These are phyloP conservation scores for Thamnidium elegans DNA, from an alignment of 192 early-diverging fungal genomes.

Conservation along the genomic window DNA sequence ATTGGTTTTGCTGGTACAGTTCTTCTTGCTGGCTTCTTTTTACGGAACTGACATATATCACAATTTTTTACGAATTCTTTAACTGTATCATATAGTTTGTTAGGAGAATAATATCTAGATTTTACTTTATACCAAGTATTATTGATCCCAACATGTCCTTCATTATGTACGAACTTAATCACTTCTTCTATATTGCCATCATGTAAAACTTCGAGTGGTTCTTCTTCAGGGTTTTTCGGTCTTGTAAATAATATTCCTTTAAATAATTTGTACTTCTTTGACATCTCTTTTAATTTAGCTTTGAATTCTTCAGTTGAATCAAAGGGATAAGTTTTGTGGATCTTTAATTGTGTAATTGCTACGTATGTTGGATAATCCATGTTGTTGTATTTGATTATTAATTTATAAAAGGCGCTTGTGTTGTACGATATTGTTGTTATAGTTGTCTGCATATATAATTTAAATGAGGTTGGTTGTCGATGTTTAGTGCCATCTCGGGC, in stretches of 20 bases:
- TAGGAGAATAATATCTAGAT: not conserved
- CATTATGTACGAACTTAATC: slow-evolving; percentile 8
- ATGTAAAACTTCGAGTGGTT: slow-evolving; percentile 23
- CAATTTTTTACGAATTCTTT: not conserved
- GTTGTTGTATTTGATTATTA: too few species aligned
- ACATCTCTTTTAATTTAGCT: not conserved
- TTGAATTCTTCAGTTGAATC: not conserved
- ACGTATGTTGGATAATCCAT: not conserved
- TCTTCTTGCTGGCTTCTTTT: not conserved
- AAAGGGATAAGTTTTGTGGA: not conserved
- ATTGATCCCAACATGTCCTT: slow-evolving; percentile 9
- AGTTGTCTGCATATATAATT: too few species aligned
- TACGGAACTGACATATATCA: slow-evolving; percentile 10
- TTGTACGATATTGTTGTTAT: too few species aligned
- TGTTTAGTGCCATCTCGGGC: too few species aligned
- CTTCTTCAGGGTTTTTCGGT: too few species aligned
- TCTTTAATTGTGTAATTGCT: not conserved
- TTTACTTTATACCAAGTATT: slow-evolving; percentile 1
- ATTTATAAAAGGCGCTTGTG: too few species aligned
- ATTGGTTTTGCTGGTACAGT: not conserved
- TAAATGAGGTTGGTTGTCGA: too few species aligned
- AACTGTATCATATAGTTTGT: not conserved
- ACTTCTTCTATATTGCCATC: not conserved
- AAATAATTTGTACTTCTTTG: not conserved
- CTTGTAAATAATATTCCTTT: not conserved